phyloP scores from a whole-genome alignment of 73 alveolate species.

The Blepharisma japonicum region DNA sequence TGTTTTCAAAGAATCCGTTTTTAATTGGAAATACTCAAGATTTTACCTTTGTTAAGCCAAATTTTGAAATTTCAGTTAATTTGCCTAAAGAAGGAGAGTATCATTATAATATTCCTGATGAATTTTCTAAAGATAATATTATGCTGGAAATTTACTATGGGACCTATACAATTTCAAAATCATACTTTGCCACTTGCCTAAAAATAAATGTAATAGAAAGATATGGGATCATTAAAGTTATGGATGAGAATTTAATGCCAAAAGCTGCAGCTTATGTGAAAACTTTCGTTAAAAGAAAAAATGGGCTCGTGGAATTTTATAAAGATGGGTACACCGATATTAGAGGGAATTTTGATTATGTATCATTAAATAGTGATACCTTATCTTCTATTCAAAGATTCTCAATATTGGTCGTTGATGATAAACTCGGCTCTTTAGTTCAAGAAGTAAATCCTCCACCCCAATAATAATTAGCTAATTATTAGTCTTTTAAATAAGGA shows the following conservation, averaged over 20 bases:
- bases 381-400: constrained; percentile 69
- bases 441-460: constrained; percentile 71
- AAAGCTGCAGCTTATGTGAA: constrained; percentile 83
- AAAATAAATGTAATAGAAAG: constrained; percentile 62
- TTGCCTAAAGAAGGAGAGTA: constrained; percentile 39
- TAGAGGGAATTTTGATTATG: constrained; percentile 93
- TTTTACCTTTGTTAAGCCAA: constrained; percentile 77
- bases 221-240: constrained; percentile 81
- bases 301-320: constrained; percentile 60
- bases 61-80: constrained; percentile 35
- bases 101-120: constrained; percentile 67
- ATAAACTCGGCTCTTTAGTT: constrained; percentile 74
- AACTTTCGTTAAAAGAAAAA: constrained; percentile 65
- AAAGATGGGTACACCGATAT: constrained; percentile 96
- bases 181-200: constrained; percentile 76
- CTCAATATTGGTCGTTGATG: constrained; percentile 73
- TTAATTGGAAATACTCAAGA: constrained; percentile 63
- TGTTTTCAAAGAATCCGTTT: constrained; percentile 89
- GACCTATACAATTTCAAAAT: constrained; percentile 54
- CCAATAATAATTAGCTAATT: not conserved
- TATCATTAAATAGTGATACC: constrained; percentile 66
- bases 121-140: constrained; percentile 57
- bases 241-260: constrained; percentile 56
- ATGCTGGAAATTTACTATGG: constrained; percentile 67
- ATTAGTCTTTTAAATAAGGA: too few species aligned